Evolutionary conservation across 2,329 filamentous ascomycete species (phyloP).

Genomic region (Pseudogymnoascus sp.): DNA sequence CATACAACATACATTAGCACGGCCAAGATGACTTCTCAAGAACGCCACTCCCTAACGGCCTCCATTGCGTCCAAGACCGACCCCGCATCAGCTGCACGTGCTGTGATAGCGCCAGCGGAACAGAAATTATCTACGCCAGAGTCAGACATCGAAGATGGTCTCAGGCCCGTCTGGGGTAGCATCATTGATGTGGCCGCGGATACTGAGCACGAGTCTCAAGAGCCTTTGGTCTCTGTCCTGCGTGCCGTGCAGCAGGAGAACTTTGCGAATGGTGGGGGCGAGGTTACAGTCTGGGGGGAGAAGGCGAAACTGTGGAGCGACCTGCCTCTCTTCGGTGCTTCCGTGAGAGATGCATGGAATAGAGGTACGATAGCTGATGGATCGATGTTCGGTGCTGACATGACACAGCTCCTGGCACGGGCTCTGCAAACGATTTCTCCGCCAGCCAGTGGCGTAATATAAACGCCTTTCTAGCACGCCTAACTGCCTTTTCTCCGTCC

Average conservation of each 20-base stretch:
- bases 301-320: conserved; percentile 23
- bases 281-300: conserved; percentile 15
- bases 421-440: conserved; percentile 12
- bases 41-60: background rate
- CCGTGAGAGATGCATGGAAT: conserved; percentile 23
- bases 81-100: background rate
- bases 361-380: conserved; percentile 17
- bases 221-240: conserved; percentile 20
- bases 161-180: conserved; percentile 52
- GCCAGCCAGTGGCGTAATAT: conserved; percentile 17
- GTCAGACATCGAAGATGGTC: conserved; percentile 50
- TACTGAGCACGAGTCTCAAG: conserved; percentile 19
- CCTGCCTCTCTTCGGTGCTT: conserved; percentile 24
- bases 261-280: conserved; percentile 13
- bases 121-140: conserved; percentile 41
- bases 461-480: conserved; percentile 22
- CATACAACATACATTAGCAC: background rate
- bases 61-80: background rate
- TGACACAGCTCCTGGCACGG: conserved; percentile 14
- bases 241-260: conserved; percentile 15
- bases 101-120: background rate
- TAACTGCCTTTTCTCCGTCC: conserved; percentile 18
- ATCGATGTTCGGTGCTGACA: background rate
- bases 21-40: background rate
- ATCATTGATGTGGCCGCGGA: conserved; percentile 21